phyloP scores from a whole-genome alignment of 192 early-diverging fungal species.

The Pecoramyces ruminantium region DNA sequence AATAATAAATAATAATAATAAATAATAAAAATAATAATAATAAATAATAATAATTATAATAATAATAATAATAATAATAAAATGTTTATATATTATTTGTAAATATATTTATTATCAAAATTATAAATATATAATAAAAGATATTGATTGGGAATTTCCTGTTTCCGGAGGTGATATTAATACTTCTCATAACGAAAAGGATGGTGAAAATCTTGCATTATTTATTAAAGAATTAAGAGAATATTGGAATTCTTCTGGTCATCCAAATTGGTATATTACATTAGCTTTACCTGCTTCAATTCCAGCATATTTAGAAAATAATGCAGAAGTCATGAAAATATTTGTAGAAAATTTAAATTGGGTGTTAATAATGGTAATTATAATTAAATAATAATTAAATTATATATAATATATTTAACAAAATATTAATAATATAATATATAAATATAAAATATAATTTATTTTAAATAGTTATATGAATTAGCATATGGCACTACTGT shows the following conservation, averaged over 20 bases:
- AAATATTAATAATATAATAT: too few relatives aligned
- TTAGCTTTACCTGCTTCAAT: neutral
- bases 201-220: neutral
- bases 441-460: neutral
- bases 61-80: too few relatives aligned
- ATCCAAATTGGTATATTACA: neutral
- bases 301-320: neutral
- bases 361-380: neutral
- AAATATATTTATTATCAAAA: too few relatives aligned
- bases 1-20: too few relatives aligned
- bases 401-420: too few relatives aligned
- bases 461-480: neutral
- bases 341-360: neutral
- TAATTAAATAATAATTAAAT: too few relatives aligned
- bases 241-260: neutral
- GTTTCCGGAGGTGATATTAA: neutral
- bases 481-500: neutral
- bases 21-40: too few relatives aligned
- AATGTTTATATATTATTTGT: too few relatives aligned
- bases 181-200: neutral
- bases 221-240: neutral
- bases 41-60: too few relatives aligned
- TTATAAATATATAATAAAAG: neutral
- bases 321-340: neutral
- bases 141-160: conserved; percentile 3